These are phyloP conservation scores for Candida albicans DNA, from an alignment of 1,139 yeast genomes.

Conservation along the genomic window DNA sequence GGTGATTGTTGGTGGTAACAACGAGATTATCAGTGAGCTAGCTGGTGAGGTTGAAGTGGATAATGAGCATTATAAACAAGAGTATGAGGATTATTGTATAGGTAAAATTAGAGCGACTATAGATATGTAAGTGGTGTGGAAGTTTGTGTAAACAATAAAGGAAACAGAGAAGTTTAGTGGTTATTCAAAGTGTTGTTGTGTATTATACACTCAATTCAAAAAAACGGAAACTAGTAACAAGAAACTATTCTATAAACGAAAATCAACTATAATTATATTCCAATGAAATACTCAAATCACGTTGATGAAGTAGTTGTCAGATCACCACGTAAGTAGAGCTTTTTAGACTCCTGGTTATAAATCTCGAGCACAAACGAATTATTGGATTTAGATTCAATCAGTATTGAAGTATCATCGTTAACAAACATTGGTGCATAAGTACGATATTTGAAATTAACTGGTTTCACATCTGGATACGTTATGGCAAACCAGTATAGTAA, in stretches of 20 bases:
- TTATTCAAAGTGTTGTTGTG: too few species aligned
- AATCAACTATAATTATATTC: too few species aligned
- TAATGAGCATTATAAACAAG: slow-evolving; percentile 37
- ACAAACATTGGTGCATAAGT: slow-evolving; percentile 44
- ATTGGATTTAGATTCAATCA: slow-evolving; percentile 1
- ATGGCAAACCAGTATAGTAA: slow-evolving; percentile 50
- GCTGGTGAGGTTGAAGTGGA: slow-evolving; percentile 37
- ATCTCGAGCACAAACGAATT: slow-evolving; percentile 7
- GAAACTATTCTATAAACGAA: too few species aligned
- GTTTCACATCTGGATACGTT: slow-evolving; percentile 15
- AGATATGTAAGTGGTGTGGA: slow-evolving; percentile 12
- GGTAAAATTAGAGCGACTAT: slow-evolving; percentile 24
- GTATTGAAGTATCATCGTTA: slow-evolving; percentile 12
- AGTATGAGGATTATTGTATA: slow-evolving; percentile 39
- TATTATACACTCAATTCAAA: too few species aligned
- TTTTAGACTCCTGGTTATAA: slow-evolving; percentile 7
- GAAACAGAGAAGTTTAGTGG: too few species aligned
- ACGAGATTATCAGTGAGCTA: slow-evolving; percentile 41
- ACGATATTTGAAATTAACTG: slow-evolving; percentile 43
- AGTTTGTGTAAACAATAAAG: too few species aligned
- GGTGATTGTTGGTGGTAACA: slow-evolving; percentile 46
- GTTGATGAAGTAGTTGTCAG: background rate
- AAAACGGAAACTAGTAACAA: too few species aligned
- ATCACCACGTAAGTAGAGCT: slow-evolving; percentile 14
- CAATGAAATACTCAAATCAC: too few species aligned